Percentiles rank a stretch among this genome's conserved stretches.
Evolutionary conservation across 176 grass and related monocot species (phyloP).

Genomic region (Microstegium vimineum): DNA sequence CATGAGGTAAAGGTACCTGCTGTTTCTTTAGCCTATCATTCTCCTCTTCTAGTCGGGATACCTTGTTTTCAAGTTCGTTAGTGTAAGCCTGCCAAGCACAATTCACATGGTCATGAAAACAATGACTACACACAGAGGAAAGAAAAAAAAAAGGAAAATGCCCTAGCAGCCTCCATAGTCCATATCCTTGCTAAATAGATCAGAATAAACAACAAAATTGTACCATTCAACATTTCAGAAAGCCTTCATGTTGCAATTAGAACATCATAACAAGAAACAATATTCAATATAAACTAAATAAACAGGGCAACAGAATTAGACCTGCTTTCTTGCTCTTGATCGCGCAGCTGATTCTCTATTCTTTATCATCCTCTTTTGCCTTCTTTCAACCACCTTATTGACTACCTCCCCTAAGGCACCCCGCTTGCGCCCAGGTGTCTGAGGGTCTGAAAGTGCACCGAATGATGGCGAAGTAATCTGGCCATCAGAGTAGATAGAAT

Average conservation of each 20-base stretch:
- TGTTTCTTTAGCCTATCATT: slow-evolving; percentile 83
- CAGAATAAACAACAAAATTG: not conserved
- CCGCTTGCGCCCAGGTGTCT: slow-evolving; percentile 47
- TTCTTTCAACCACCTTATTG: slow-evolving; percentile 77
- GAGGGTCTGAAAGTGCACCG: slow-evolving; percentile 45
- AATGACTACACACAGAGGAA: not conserved
- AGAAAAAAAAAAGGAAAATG: not conserved
- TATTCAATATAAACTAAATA: not conserved
- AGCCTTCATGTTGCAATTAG: slow-evolving; percentile 10
- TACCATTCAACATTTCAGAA: not conserved
- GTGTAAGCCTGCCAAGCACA: slow-evolving; percentile 75
- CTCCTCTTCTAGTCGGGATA: slow-evolving; percentile 72
- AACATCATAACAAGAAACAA: not conserved
- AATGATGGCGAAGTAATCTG: slow-evolving; percentile 33
- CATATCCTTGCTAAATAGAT: slow-evolving; percentile 5
- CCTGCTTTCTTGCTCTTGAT: slow-evolving; percentile 98
- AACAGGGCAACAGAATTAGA: slow-evolving; percentile 1
- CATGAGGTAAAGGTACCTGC: slow-evolving; percentile 54
- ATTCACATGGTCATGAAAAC: not conserved
- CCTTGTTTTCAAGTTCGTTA: slow-evolving; percentile 96
- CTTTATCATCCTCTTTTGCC: slow-evolving; percentile 99
- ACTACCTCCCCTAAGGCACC: slow-evolving; percentile 33
- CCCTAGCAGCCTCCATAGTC: not conserved
- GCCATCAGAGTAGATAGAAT: slow-evolving; percentile 36
- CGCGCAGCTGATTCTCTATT: slow-evolving; percentile 96